Conservation (phyloP, 805 yeast genomes). For the Blastobotrys robertii region DNA sequence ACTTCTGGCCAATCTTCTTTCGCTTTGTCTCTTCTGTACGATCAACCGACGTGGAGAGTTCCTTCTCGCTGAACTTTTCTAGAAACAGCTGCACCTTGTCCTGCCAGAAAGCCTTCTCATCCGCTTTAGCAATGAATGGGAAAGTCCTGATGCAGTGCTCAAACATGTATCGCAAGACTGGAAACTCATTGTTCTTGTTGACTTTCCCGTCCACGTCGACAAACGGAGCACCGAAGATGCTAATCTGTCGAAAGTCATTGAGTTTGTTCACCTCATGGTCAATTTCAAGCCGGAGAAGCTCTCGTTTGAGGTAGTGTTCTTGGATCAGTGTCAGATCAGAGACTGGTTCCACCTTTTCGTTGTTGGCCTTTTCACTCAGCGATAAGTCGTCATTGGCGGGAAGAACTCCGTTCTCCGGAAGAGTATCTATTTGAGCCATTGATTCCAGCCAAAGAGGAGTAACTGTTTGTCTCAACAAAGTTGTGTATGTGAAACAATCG, state of each 20-base stretch:
- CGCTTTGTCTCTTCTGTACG: slow-evolving; percentile 67
- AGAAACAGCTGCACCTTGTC: slow-evolving; percentile 69
- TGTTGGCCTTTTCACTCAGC: too few relatives aligned
- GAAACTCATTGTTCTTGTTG: slow-evolving; percentile 34
- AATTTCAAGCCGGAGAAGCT: slow-evolving; percentile 54
- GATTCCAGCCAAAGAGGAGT: too few relatives aligned
- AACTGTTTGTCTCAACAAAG: too few relatives aligned
- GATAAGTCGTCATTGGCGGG: too few relatives aligned
- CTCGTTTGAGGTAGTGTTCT: slow-evolving; percentile 83
- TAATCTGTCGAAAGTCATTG: slow-evolving; percentile 51
- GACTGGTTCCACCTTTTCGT: background rate
- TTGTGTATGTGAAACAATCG: too few relatives aligned
- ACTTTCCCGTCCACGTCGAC: slow-evolving; percentile 34
- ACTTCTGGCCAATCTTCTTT: slow-evolving; percentile 43
- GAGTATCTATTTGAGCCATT: too few relatives aligned
- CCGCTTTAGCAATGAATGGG: slow-evolving; percentile 54
- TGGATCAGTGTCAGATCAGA: slow-evolving; percentile 45
- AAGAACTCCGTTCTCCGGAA: too few relatives aligned
- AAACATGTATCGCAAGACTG: slow-evolving; percentile 61
- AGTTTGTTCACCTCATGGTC: slow-evolving; percentile 51
- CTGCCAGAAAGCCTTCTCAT: slow-evolving; percentile 65
- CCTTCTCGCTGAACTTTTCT: slow-evolving; percentile 65
- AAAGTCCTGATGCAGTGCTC: slow-evolving; percentile 52
- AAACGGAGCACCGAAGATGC: slow-evolving; percentile 75
- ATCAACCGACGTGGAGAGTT: slow-evolving; percentile 64